These are phyloP conservation scores for Echinochloa phyllopogon DNA, from an alignment of 176 grass and related monocot genomes.

Conservation along the genomic window DNA sequence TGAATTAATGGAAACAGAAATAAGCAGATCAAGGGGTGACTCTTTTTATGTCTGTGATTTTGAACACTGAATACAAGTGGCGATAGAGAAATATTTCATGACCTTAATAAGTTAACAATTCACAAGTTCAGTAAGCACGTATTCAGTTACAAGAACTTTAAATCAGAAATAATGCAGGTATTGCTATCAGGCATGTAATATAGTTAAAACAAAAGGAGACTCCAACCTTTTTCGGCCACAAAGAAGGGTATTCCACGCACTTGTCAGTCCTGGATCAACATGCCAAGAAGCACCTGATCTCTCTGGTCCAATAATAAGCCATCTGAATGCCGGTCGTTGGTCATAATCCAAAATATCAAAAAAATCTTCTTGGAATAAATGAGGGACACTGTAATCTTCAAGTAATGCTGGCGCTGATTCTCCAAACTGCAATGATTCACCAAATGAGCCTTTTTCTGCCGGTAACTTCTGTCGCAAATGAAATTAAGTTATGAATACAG, in stretches of 20 bases:
- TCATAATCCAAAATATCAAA: constrained; percentile 83
- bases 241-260: constrained; percentile 98
- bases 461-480: constrained; percentile 14
- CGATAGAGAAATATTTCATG: constrained; percentile 21
- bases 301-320: constrained; percentile 95
- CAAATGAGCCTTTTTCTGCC: constrained; percentile 26
- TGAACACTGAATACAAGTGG: background rate
- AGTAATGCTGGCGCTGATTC: constrained; percentile 74
- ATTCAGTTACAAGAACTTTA: constrained; percentile 25
- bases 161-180: background rate
- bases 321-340: constrained; percentile 89
- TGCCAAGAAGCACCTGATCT: constrained; percentile 99
- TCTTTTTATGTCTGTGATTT: background rate
- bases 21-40: background rate
- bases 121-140: background rate
- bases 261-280: constrained; percentile 95
- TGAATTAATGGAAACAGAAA: background rate
- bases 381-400: constrained; percentile 85
- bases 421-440: constrained; percentile 72
- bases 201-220: background rate
- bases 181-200: background rate
- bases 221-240: constrained; percentile 86
- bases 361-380: constrained; percentile 92
- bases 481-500: constrained; percentile 22
- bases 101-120: constrained; percentile 5